Evolutionary conservation across 169 alveolate genomes (phyloP).

Genomic region (Babesia gibsoni): DNA sequence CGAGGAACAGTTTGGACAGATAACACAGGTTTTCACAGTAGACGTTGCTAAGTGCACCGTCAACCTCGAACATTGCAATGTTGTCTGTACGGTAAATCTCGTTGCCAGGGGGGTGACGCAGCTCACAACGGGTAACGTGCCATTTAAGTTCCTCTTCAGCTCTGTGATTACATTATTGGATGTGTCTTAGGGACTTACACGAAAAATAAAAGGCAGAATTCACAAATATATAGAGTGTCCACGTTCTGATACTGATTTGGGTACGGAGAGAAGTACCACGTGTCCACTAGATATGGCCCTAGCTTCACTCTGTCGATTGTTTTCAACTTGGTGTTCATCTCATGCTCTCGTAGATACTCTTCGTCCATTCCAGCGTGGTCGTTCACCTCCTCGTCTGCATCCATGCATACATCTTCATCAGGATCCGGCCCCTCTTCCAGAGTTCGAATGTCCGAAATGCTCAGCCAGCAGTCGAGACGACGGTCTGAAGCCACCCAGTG

Average conservation of each 20-base stretch:
- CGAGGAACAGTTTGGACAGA: slow-evolving; percentile 93
- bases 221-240: slow-evolving; percentile 91
- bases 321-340: slow-evolving; percentile 91
- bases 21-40: slow-evolving; percentile 96
- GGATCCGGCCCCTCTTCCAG: slow-evolving; percentile 76
- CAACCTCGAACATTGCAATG: slow-evolving; percentile 94
- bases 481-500: slow-evolving; percentile 87
- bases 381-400: slow-evolving; percentile 67
- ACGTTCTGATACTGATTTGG: slow-evolving; percentile 93
- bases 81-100: slow-evolving; percentile 92
- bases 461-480: slow-evolving; percentile 84
- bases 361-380: slow-evolving; percentile 90
- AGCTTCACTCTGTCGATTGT: slow-evolving; percentile 90
- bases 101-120: slow-evolving; percentile 97
- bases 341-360: slow-evolving; percentile 89
- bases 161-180: not conserved
- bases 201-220: slow-evolving; percentile 91
- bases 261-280: slow-evolving; percentile 98
- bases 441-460: slow-evolving; percentile 77
- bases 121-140: slow-evolving; percentile 84
- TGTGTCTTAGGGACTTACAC: slow-evolving; percentile 33
- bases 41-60: slow-evolving; percentile 88
- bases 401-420: slow-evolving; percentile 65
- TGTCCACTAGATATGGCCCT: slow-evolving; percentile 90
- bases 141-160: slow-evolving; percentile 83